These are phyloP conservation scores for Solanum peruvianum DNA, from an alignment of 257 asterid genomes.

Conservation along the genomic window DNA sequence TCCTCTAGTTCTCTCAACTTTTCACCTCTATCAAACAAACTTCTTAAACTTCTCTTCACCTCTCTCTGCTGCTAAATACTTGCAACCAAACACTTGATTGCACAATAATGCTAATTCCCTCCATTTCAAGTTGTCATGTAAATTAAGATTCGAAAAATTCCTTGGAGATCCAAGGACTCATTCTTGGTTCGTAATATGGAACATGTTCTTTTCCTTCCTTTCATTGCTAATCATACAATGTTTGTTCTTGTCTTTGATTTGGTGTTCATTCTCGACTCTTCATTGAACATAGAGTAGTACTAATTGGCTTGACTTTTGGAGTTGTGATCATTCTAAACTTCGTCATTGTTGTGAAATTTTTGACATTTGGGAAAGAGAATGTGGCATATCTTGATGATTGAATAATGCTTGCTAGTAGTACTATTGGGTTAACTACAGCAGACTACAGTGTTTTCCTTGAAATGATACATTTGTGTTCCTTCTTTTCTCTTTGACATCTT, in stretches of 20 bases:
- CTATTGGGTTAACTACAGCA: background rate
- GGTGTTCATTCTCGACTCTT: background rate
- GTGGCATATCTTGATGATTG: background rate
- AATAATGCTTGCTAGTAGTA: background rate
- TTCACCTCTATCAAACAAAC: background rate
- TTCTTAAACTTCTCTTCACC: background rate
- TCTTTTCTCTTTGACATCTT: constrained; percentile 8
- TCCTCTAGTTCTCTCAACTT: background rate
- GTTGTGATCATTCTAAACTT: background rate
- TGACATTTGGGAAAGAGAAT: background rate
- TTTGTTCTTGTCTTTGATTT: background rate
- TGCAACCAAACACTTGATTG: background rate
- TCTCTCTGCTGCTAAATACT: background rate
- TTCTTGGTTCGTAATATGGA: constrained; percentile 18
- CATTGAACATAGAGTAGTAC: background rate
- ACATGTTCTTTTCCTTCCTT: background rate
- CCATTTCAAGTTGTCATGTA: background rate
- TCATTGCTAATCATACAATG: constrained; percentile 11
- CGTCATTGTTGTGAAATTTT: background rate
- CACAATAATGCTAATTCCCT: background rate
- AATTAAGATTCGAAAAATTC: background rate
- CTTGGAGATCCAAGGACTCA: constrained; percentile 7
- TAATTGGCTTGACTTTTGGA: background rate
- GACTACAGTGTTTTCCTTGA: background rate
- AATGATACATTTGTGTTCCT: background rate